phyloP scores from a whole-genome alignment of 2,329 filamentous ascomycete genomes.

The Tolypocladium endophyticum region DNA sequence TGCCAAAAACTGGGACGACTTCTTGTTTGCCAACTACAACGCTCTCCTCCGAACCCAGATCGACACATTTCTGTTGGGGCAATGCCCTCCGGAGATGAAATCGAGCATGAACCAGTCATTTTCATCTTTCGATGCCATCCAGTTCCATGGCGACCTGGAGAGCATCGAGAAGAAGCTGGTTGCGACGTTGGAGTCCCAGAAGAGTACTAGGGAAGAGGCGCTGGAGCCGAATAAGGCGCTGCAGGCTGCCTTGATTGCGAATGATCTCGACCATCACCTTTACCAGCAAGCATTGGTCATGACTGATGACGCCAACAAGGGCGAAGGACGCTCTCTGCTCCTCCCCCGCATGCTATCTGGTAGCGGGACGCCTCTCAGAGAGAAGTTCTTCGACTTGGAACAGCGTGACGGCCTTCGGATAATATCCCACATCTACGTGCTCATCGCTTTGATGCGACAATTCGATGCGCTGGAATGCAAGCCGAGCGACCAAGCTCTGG shows the following conservation, averaged over 20 bases:
- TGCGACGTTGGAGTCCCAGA: slow-evolving; percentile 45
- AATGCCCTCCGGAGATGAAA: slow-evolving; percentile 41
- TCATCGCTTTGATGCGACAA: slow-evolving; percentile 57
- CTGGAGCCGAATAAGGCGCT: slow-evolving; percentile 60
- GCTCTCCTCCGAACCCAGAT: slow-evolving; percentile 73
- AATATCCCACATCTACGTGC: slow-evolving; percentile 53
- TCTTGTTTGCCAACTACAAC: slow-evolving; percentile 80
- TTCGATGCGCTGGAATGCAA: slow-evolving; percentile 25
- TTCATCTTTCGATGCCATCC: slow-evolving; percentile 52
- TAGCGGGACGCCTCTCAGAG: slow-evolving; percentile 24
- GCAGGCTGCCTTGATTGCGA: slow-evolving; percentile 63
- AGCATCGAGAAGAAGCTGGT: slow-evolving; percentile 49
- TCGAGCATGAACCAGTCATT: slow-evolving; percentile 48
- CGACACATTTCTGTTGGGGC: slow-evolving; percentile 54
- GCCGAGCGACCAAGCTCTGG: slow-evolving; percentile 4
- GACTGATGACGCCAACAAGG: slow-evolving; percentile 12
- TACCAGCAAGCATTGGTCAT: slow-evolving; percentile 44
- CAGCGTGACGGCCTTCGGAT: slow-evolving; percentile 59
- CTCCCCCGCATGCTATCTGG: slow-evolving; percentile 11
- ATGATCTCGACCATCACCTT: slow-evolving; percentile 46
- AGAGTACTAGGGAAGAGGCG: slow-evolving; percentile 46
- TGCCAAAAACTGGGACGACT: slow-evolving; percentile 74
- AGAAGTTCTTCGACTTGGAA: slow-evolving; percentile 41
- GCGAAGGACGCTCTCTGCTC: slow-evolving; percentile 13
- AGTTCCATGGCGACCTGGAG: slow-evolving; percentile 47